Base-by-base conservation (phyloP, 768 basidiomycete species). In the Agaricus subrufescens region DNA sequence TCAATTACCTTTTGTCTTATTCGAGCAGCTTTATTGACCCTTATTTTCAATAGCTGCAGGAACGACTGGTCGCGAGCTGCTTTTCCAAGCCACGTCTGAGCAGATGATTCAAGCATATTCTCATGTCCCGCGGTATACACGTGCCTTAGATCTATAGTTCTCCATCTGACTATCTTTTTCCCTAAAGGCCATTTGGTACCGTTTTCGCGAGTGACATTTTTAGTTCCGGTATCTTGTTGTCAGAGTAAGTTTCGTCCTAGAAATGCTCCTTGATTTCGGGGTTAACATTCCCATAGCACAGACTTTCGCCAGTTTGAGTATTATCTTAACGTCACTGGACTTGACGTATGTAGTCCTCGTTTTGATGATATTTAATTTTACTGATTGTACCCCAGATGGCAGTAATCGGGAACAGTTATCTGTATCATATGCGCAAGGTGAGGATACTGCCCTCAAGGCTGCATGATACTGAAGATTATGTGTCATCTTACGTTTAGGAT, bases 51-150 rank as follows among this genome's bases (percentile, higher is more conserved):
- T 27, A 88, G 94, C 91, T 60, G 93, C 92, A 39, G 96, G 95
- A 0, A 86, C 86, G 1, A 85, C 83, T 5, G 94, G 96, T 0
- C 89, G 85, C 27, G 94, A 94, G 63, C 72, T 98, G 7, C 80
- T 98, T 14, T 98, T 98, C 76, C 96, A 98, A 75, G 96, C 94
- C 0, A 98, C 94, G 0, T 93, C 91, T 4, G 84, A 92, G 64
- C 83, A 97, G 69, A 97, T 98, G 95, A 90, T 97, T 4, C 79
- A 87, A 47, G 94, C 93, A 0, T 95, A 94, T 65, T 83, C 90
- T 0, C 80, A 85, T 62, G 91, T 91, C 0, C 92, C 94, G 2
- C 78, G 88, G 89, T 84, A 34, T 34, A 57, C 45, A 67, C 59
- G 2, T 26, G 19, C 29, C 40, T 57, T 43, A 67, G 59, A 2